Percentiles rank a stretch among this genome's conserved stretches.
Evolutionary conservation across 805 yeast species (phyloP).

Genomic region (Candida verbasci): DNA sequence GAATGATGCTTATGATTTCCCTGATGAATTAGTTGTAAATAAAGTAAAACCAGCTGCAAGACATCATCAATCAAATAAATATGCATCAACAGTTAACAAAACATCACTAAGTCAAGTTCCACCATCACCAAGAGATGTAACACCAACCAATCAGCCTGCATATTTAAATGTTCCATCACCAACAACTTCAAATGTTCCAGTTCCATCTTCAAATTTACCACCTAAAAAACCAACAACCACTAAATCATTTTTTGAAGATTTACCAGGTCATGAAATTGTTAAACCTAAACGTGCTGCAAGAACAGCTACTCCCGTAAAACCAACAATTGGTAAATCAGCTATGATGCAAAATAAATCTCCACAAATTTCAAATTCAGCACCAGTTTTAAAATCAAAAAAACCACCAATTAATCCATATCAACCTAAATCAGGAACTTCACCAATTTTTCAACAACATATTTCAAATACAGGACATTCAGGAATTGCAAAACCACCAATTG

Average conservation of each 20-base stretch:
- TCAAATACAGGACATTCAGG: conserved; percentile 4
- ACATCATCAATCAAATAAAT: conserved; percentile 16
- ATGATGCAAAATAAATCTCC: background rate
- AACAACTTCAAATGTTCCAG: background rate
- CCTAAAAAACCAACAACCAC: background rate
- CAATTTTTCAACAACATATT: conserved; percentile 9
- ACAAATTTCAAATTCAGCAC: background rate
- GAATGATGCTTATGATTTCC: conserved; percentile 78
- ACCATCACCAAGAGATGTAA: background rate
- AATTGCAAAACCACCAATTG: conserved; percentile 6
- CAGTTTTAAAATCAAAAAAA: conserved; percentile 16
- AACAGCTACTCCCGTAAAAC: conserved; percentile 25
- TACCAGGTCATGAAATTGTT: conserved; percentile 39
- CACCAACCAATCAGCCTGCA: conserved; percentile 5
- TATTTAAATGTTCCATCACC: background rate
- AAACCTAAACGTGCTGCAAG: conserved; percentile 18
- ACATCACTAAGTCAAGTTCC: background rate
- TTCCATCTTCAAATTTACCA: background rate
- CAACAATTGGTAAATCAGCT: conserved; percentile 8
- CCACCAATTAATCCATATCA: conserved; percentile 28
- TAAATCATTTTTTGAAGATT: conserved; percentile 52
- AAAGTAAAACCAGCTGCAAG: conserved; percentile 36
- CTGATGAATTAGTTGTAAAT: conserved; percentile 48
- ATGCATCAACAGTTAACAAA: conserved; percentile 11
- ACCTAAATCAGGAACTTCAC: conserved; percentile 12